A percentile compares a stretch with the other conserved stretches of the same genome.
Conservation (phyloP, 257 asterid genomes). For the Nicotiana tabacum region DNA sequence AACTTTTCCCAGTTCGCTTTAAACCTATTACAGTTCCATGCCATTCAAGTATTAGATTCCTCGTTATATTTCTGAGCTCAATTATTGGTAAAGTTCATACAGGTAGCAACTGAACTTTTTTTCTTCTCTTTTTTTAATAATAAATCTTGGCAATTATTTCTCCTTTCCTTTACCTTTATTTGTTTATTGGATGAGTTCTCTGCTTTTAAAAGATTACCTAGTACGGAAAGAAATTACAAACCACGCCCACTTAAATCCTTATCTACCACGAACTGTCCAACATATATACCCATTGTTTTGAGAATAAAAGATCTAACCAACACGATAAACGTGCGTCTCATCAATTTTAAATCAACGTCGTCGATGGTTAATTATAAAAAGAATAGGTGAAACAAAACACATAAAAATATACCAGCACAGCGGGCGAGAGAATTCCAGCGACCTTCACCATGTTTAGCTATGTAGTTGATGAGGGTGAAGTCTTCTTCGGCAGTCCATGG, state of each 20-base stretch:
- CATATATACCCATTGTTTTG: not conserved
- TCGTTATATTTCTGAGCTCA: not conserved
- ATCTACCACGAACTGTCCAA: not conserved
- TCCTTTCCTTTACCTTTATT: slow-evolving; percentile 6
- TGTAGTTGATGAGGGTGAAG: slow-evolving; percentile 67
- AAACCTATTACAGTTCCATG: slow-evolving; percentile 38
- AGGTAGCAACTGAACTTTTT: slow-evolving; percentile 8
- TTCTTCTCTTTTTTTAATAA: not conserved
- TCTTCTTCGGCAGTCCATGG: slow-evolving; percentile 41
- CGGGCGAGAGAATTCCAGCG: slow-evolving; percentile 88
- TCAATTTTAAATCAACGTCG: too few relatives aligned
- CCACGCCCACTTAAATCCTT: slow-evolving; percentile 4
- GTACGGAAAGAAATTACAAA: slow-evolving; percentile 8
- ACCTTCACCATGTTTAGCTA: slow-evolving; percentile 83
- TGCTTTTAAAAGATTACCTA: slow-evolving; percentile 15
- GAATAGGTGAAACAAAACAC: not conserved
- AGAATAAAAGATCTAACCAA: not conserved
- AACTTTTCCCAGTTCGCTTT: slow-evolving; percentile 80
- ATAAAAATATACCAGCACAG: slow-evolving; percentile 46
- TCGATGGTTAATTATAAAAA: not conserved
- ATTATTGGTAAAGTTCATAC: slow-evolving; percentile 23
- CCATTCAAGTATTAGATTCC: not conserved
- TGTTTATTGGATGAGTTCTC: slow-evolving; percentile 9
- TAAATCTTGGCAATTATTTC: not conserved
- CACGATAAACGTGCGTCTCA: not conserved